These are phyloP conservation scores for Physaria fendleri DNA, from an alignment of 345 rosid species.

Conservation along the genomic window DNA sequence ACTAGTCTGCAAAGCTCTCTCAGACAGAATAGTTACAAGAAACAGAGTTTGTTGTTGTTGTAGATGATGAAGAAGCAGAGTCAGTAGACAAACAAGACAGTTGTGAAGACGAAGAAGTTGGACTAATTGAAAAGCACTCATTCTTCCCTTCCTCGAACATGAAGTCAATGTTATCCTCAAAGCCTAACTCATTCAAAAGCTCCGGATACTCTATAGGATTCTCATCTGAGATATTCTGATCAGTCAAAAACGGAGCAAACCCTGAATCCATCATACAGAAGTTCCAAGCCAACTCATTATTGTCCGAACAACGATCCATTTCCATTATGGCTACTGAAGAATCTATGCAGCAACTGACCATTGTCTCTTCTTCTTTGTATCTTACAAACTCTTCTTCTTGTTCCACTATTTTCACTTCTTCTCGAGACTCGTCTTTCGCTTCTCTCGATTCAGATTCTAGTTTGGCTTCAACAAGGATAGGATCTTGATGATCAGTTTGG, in stretches of 20 bases:
- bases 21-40: slow-evolving; percentile 50
- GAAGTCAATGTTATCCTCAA: slow-evolving; percentile 73
- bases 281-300: slow-evolving; percentile 49
- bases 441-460: slow-evolving; percentile 9
- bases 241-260: slow-evolving; percentile 31
- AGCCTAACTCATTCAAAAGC: slow-evolving; percentile 49
- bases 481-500: slow-evolving; percentile 17
- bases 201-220: slow-evolving; percentile 45
- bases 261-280: slow-evolving; percentile 60
- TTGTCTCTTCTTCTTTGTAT: slow-evolving; percentile 20
- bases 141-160: slow-evolving; percentile 43
- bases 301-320: slow-evolving; percentile 27
- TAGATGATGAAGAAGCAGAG: too few relatives aligned
- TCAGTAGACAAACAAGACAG: slow-evolving; percentile 27
- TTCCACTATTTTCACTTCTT: slow-evolving; percentile 14
- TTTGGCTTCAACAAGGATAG: slow-evolving; percentile 21
- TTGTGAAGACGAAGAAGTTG: slow-evolving; percentile 30
- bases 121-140: slow-evolving; percentile 19
- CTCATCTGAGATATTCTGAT: slow-evolving; percentile 26
- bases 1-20: slow-evolving; percentile 16
- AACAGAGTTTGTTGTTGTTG: slow-evolving; percentile 36
- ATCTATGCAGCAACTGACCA: slow-evolving; percentile 35
- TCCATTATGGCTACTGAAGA: slow-evolving; percentile 28
- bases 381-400: slow-evolving; percentile 8
- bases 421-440: slow-evolving; percentile 21